Percentiles rank a stretch among this genome's conserved stretches.
Conservation (phyloP, 768 basidiomycete genomes). For the Candolleomyces efflorescens region DNA sequence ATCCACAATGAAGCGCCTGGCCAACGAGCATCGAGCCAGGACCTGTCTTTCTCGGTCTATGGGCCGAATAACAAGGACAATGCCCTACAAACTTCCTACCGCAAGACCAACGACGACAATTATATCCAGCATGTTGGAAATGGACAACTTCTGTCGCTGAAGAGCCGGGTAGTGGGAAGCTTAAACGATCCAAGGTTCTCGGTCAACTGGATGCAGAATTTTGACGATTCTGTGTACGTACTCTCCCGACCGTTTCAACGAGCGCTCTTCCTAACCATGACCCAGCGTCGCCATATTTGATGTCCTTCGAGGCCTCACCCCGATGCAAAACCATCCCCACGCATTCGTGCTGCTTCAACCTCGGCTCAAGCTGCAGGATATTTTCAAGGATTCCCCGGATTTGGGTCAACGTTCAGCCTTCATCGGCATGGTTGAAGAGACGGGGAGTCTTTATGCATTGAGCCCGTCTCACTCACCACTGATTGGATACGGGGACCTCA, state of each 20-base stretch:
- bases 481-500: slow-evolving; percentile 56
- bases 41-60: slow-evolving; percentile 87
- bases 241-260: neutral
- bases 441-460: slow-evolving; percentile 80
- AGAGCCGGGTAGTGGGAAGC: slow-evolving; percentile 28
- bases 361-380: slow-evolving; percentile 65
- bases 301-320: slow-evolving; percentile 44
- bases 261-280: neutral
- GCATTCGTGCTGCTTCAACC: slow-evolving; percentile 90
- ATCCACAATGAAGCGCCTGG: slow-evolving; percentile 60
- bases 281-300: slow-evolving; percentile 81
- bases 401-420: slow-evolving; percentile 56
- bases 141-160: slow-evolving; percentile 78
- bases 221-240: slow-evolving; percentile 66
- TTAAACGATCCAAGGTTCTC: slow-evolving; percentile 22
- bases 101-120: slow-evolving; percentile 67
- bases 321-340: slow-evolving; percentile 25
- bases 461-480: slow-evolving; percentile 78
- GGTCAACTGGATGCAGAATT: slow-evolving; percentile 55
- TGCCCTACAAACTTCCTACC: slow-evolving; percentile 66
- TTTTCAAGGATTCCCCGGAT: slow-evolving; percentile 56
- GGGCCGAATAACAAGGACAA: slow-evolving; percentile 89
- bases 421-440: slow-evolving; percentile 72
- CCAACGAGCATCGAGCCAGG: slow-evolving; percentile 53
- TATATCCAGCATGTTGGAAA: slow-evolving; percentile 82